Evolutionary conservation across 306 rosid species (phyloP), one percentile per base, ranked within the genome.

Genomic region (Nissolia schottii): DNA sequence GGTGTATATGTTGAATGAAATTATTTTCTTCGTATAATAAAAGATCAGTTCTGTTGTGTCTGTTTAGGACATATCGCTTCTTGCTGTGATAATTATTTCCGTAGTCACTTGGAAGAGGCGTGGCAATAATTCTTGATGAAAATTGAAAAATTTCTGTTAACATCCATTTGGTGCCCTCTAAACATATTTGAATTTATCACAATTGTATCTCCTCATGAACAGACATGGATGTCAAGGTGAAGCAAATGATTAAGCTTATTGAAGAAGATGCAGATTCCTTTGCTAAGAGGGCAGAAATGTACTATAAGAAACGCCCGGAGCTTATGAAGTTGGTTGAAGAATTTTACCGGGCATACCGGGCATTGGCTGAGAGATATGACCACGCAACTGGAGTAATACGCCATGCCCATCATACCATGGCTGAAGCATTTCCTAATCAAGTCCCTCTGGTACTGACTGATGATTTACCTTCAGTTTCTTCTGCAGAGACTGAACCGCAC

Each of bases 201-300:
- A 58, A 60, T 48, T 10, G 2, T 24, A 32, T 53, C 19, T 50
- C 51, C 7, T 64, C 12, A 25, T 59, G 76, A 74, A 77, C 83
- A 93, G 93, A 87, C 81, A 93, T 93, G 97, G 93, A 93, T 84
- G 60, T 63, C 55, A 95, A 92, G 75, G 94, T 95, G 84, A 95
- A 91, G 81, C 96, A 85, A 73, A 95, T 95, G 99, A 95, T 95
- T 85, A 95, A 85, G 84, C 86, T 95, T 57, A 87, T 95, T 77
- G 99, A 95, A 81, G 92, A 85, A 85, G 99, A 95, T 72, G 99
- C 99, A 15, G 99, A 95, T 79, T 95, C 99, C 69, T 95, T 95
- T 83, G 99, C 99, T 32, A 88, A 91, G 76, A 95, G 99, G 69
- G 99, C 99, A 40, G 99, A 95, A 81, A 95, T 95, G 99, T 95